Base-by-base conservation (phyloP, 257 asterid genomes). In the Scutellaria barbata region DNA sequence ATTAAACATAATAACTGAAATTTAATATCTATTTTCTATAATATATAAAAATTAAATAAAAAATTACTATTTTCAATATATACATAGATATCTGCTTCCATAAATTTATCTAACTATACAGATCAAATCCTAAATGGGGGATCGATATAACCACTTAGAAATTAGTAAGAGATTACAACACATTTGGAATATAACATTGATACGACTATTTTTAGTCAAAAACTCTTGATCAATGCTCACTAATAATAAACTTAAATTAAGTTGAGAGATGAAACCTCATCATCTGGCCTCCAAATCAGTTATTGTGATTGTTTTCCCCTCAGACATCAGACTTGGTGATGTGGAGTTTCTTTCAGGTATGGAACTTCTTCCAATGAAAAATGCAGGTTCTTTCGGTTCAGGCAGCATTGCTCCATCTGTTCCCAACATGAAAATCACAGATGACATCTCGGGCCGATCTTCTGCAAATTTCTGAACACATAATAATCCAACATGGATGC, bases 331-430 rank as follows among this genome's bases (percentile, higher is more conserved):
- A 22, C 10, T 47, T 40, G 12, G 57, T 33, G 14, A 47, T 17
- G 68, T 33, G 14, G 11, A 1, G 8, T 7, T 71, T 46, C 58
- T 59, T 45, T 33, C 51, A 30, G 22, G 10, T 9, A 4, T 35
- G 7, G 30, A 55, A 68, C 72, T 69, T 53, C 58, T 65, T 68
- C 51, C 74, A 10, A 53, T 53, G 56, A 79, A 81, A 55, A 84
- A 84, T 10, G 78, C 86, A 10, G 88, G 81, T 52, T 79, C 83
- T 8, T 68, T 79, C 5, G 86, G 86, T 11, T 76, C 70, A 6
- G 84, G 79, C 51, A 76, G 17, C 33, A 56, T 20, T 9, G 58
- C 73, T 59, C 57, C 82, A 22, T 80, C 86, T 25, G 41, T 75
- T 57, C 74, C 80, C 0, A 81, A 63, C 86, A 81, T 81, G 67